These are phyloP conservation scores for Gastrolobium villosum DNA, from an alignment of 306 rosid genomes.

Conservation along the genomic window DNA sequence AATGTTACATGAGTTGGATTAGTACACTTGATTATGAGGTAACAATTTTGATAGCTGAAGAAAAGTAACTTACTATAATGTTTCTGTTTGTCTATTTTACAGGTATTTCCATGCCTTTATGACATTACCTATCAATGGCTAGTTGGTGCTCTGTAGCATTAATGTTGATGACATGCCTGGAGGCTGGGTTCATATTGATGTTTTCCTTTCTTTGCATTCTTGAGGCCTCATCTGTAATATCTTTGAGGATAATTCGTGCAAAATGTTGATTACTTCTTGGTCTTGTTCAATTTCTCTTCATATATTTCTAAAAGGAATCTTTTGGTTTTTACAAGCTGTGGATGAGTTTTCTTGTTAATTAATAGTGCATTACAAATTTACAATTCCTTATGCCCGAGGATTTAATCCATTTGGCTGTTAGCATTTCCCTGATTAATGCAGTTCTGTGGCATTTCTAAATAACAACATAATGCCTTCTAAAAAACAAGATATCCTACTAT, in stretches of 20 bases:
- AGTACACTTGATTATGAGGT: neutral
- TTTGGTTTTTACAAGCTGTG: constrained; percentile 4
- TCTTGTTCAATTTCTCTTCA: neutral
- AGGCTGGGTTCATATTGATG: constrained; percentile 33
- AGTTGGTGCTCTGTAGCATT: neutral
- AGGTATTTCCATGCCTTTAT: constrained; percentile 85
- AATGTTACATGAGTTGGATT: neutral
- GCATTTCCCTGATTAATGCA: neutral
- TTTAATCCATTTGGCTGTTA: neutral
- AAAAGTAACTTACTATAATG: constrained; percentile 4
- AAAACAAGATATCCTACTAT: too few relatives aligned
- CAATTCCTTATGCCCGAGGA: neutral
- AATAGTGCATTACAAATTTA: neutral
- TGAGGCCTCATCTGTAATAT: constrained; percentile 27
- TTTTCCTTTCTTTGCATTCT: constrained; percentile 24
- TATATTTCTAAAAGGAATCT: neutral
- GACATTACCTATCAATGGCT: constrained; percentile 39
- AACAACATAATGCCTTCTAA: too few relatives aligned
- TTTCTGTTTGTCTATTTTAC: constrained; percentile 42
- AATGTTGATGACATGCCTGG: constrained; percentile 29
- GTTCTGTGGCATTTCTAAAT: neutral
- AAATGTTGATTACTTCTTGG: constrained; percentile 17
- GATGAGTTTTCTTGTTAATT: constrained; percentile 2
- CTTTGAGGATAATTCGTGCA: constrained; percentile 37
- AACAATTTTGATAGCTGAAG: neutral